Evolutionary conservation across 352 stramenopile species (phyloP).

Genomic region (Lagenidium giganteum): DNA sequence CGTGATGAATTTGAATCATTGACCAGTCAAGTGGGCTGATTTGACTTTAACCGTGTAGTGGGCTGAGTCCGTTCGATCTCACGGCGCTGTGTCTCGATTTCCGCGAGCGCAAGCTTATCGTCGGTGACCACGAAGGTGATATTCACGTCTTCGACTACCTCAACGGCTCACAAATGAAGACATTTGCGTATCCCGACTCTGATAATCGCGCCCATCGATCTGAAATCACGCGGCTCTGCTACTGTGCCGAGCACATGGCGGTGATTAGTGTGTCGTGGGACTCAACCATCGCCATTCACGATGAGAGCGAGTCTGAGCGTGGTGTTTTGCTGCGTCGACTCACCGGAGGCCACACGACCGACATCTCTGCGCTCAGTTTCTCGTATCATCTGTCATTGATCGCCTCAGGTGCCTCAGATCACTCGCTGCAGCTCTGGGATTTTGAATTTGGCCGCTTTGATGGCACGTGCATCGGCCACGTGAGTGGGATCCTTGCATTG

Average conservation of each 20-base stretch:
- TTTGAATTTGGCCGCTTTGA: conserved; percentile 85
- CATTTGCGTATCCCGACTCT: conserved; percentile 63
- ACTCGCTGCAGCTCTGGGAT: conserved; percentile 75
- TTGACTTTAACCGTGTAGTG: background rate
- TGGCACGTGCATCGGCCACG: conserved; percentile 66
- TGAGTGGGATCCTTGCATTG: conserved; percentile 56
- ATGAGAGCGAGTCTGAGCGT: conserved; percentile 78
- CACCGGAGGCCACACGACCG: conserved; percentile 56
- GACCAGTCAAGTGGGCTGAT: background rate
- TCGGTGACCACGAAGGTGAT: conserved; percentile 76
- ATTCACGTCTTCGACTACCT: conserved; percentile 86
- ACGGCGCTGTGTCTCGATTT: conserved; percentile 79
- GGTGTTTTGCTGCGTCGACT: conserved; percentile 74
- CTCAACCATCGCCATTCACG: conserved; percentile 75
- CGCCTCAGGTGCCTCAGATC: conserved; percentile 66
- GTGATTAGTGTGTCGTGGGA: conserved; percentile 84
- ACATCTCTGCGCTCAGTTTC: conserved; percentile 79
- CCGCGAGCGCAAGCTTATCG: conserved; percentile 81
- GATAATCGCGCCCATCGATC: conserved; percentile 59
- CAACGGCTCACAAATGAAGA: conserved; percentile 86
- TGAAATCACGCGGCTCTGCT: conserved; percentile 76
- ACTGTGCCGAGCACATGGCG: conserved; percentile 81
- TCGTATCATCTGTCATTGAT: conserved; percentile 74
- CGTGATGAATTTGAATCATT: background rate
- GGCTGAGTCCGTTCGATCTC: conserved; percentile 63